Conservation (phyloP, 106 monocot species). For the Hemerocallis citrina region DNA sequence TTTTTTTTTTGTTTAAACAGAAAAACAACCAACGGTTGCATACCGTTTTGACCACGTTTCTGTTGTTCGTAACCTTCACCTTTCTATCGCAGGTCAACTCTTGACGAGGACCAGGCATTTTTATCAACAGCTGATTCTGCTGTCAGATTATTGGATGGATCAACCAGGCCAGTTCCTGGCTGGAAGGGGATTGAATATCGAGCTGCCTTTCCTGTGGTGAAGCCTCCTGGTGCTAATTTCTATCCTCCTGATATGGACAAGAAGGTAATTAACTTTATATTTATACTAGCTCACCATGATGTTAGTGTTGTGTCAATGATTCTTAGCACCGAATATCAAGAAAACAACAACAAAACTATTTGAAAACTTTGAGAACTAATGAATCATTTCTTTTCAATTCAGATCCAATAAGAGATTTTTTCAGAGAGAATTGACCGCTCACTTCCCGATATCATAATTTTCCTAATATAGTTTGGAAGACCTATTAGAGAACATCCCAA, state of each 20-base stretch:
- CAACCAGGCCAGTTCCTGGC: conserved; percentile 46
- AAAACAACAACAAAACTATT: background rate
- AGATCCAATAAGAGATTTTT: too few species aligned
- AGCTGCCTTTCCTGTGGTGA: conserved; percentile 68
- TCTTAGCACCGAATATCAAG: background rate
- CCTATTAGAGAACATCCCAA: too few species aligned
- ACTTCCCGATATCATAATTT: too few species aligned
- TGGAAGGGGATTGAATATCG: conserved; percentile 87
- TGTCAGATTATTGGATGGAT: conserved; percentile 34
- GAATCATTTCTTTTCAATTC: too few species aligned
- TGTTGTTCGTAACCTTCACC: background rate
- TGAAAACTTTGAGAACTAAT: too few species aligned
- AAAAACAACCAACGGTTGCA: too few species aligned
- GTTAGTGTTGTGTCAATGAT: background rate
- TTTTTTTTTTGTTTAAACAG: too few species aligned
- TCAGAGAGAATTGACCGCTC: too few species aligned
- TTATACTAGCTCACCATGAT: background rate
- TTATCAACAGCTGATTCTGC: conserved; percentile 91
- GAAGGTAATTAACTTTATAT: conserved; percentile 31
- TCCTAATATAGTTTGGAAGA: too few species aligned
- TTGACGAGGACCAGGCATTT: conserved; percentile 88
- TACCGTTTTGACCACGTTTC: too few species aligned
- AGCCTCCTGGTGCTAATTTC: conserved; percentile 89
- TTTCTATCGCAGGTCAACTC: conserved; percentile 49
- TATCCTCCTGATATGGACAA: conserved; percentile 99